Evolutionary conservation across 768 basidiomycete genomes (phyloP).

Genomic region (Lyophyllum atratum): DNA sequence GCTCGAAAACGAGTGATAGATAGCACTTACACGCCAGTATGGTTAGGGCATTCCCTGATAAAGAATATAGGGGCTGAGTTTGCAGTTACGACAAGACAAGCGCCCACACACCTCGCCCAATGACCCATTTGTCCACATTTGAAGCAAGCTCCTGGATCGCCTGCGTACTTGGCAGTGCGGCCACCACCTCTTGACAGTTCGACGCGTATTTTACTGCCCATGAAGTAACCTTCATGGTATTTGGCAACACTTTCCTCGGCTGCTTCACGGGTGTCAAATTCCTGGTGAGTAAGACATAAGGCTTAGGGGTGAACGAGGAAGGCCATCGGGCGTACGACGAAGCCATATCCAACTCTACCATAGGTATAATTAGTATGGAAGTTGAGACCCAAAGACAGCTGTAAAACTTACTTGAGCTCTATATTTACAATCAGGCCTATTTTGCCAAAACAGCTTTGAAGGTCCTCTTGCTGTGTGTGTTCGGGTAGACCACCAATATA

Average conservation of each 20-base stretch:
- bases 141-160: constrained; percentile 89
- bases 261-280: constrained; percentile 80
- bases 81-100: not conserved
- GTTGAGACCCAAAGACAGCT: constrained; percentile 13
- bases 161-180: constrained; percentile 74
- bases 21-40: constrained; percentile 50
- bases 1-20: not conserved
- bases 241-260: constrained; percentile 87
- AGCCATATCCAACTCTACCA: constrained; percentile 81
- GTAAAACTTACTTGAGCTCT: constrained; percentile 76
- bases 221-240: constrained; percentile 87
- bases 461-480: constrained; percentile 82
- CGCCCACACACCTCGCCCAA: constrained; percentile 74
- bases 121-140: constrained; percentile 85
- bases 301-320: not conserved
- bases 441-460: constrained; percentile 85
- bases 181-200: constrained; percentile 86
- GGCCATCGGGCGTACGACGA: constrained; percentile 76
- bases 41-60: constrained; percentile 72
- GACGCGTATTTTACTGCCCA: constrained; percentile 91
- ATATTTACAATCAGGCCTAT: constrained; percentile 75
- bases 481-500: constrained; percentile 90
- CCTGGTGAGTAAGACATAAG: constrained; percentile 42
- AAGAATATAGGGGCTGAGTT: not conserved
- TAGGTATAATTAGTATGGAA: constrained; percentile 15